These are phyloP conservation scores for Phytopythium ostracodes DNA, from an alignment of 352 stramenopile genomes.

Conservation along the genomic window DNA sequence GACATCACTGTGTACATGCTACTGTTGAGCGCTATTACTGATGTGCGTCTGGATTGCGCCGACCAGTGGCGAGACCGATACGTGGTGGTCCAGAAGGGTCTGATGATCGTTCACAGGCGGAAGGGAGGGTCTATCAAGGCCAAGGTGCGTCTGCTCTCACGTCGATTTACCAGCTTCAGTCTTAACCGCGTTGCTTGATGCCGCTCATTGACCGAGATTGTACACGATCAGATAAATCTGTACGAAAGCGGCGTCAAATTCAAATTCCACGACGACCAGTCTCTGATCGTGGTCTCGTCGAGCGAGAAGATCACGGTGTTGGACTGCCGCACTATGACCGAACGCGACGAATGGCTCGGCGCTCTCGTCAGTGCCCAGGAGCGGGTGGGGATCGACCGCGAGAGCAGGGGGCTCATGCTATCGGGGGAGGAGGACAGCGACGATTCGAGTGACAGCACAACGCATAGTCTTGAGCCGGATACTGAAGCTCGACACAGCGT, in stretches of 20 bases:
- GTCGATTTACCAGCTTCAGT: not conserved
- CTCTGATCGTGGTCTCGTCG: constrained; percentile 46
- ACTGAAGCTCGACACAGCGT: constrained; percentile 12
- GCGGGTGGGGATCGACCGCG: constrained; percentile 23
- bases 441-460: not conserved
- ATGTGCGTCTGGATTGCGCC: not conserved
- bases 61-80: constrained; percentile 66
- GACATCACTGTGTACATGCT: too few relatives aligned
- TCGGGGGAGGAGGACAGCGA: constrained; percentile 37
- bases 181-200: not conserved
- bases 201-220: constrained; percentile 32
- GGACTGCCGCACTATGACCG: constrained; percentile 38
- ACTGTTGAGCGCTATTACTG: too few relatives aligned
- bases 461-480: constrained; percentile 5
- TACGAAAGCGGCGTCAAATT: constrained; percentile 46
- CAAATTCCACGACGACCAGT: constrained; percentile 57
- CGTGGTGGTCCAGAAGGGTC: constrained; percentile 42
- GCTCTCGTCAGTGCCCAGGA: constrained; percentile 54
- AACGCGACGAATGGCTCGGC: constrained; percentile 59
- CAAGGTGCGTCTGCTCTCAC: constrained; percentile 35
- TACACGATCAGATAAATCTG: constrained; percentile 45
- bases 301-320: constrained; percentile 41
- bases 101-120: constrained; percentile 44
- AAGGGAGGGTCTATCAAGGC: constrained; percentile 47
- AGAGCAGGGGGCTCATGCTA: constrained; percentile 35